phyloP scores from a whole-genome alignment of 225 moss, liverwort and hornwort species.

The Rhytidiadelphus loreus region DNA sequence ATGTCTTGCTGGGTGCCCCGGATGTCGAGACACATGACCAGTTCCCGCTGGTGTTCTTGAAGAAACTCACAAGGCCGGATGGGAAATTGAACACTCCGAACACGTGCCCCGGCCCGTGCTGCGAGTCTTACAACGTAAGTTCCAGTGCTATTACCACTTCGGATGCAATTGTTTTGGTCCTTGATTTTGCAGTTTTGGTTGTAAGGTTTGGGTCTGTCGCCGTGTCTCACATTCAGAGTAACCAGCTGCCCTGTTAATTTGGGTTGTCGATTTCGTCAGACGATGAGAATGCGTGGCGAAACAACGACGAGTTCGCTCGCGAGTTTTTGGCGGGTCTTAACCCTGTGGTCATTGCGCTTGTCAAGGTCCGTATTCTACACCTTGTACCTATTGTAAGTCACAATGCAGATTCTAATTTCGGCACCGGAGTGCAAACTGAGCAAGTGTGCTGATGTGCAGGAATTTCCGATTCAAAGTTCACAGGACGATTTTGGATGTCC shows the following conservation, averaged over 20 bases:
- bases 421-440: neutral
- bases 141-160: neutral
- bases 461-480: conserved; percentile 36
- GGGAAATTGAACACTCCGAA: conserved; percentile 9
- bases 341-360: conserved; percentile 17
- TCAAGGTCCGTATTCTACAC: neutral
- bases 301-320: conserved; percentile 28
- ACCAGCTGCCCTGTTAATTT: neutral
- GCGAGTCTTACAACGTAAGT: conserved; percentile 9
- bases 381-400: too few relatives aligned
- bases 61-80: conserved; percentile 8
- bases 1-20: neutral
- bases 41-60: conserved; percentile 7
- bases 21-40: neutral
- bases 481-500: neutral
- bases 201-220: neutral
- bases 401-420: neutral
- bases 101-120: conserved; percentile 39
- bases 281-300: conserved; percentile 25
- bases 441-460: neutral
- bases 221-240: neutral
- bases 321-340: conserved; percentile 41
- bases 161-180: neutral
- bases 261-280: conserved; percentile 1
- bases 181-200: neutral